phyloP scores from a whole-genome alignment of 306 rosid species.

The Glycine latifolia region DNA sequence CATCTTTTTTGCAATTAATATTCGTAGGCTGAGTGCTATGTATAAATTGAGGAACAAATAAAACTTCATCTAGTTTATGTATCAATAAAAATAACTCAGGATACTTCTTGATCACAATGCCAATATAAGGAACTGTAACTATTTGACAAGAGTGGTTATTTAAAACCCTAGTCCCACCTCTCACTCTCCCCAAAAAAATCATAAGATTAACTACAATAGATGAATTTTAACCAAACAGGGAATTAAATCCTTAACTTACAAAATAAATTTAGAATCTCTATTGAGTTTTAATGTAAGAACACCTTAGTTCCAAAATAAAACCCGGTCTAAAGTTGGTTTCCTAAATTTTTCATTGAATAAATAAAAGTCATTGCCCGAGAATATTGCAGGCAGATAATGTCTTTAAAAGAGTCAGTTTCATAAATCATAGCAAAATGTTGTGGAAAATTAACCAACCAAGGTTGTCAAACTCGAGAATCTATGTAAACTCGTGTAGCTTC shows the following conservation, averaged over 20 bases:
- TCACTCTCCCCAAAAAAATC: not conserved
- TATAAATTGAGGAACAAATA: not conserved
- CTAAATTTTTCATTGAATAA: slow-evolving; percentile 6
- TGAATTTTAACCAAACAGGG: not conserved
- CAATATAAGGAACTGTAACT: not conserved
- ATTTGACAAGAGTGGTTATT: not conserved
- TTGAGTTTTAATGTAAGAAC: slow-evolving; percentile 5
- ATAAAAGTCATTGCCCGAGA: not conserved
- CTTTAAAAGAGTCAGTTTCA: slow-evolving; percentile 12
- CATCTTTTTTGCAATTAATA: slow-evolving; percentile 2
- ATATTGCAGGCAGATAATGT: not conserved
- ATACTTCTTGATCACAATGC: slow-evolving; percentile 22
- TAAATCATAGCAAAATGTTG: slow-evolving; percentile 28
- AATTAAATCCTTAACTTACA: not conserved
- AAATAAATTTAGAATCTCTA: not conserved
- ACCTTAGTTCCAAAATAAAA: slow-evolving; percentile 2
- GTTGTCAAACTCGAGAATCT: too few species aligned
- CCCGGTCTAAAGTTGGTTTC: not conserved
- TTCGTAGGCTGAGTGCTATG: not conserved
- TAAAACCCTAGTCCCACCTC: not conserved
- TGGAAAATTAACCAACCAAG: slow-evolving; percentile 14
- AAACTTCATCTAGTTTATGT: not conserved
- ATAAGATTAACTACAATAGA: not conserved
- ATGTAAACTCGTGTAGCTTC: too few species aligned
- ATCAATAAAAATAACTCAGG: not conserved